Conservation (phyloP, 1,139 yeast genomes). For the Pneumocystis sp. region DNA sequence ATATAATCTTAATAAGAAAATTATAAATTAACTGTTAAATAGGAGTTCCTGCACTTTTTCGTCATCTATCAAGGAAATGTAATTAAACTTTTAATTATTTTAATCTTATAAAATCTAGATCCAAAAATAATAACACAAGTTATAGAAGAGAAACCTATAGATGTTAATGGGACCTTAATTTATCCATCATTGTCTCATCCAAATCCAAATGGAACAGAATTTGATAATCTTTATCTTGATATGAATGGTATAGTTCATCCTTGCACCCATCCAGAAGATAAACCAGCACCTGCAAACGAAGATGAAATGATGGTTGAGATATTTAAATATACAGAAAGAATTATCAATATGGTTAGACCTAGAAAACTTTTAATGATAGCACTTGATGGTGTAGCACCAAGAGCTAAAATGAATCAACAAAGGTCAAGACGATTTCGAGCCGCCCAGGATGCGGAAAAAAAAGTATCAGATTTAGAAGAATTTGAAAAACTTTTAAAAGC, state of each 20-base stretch:
- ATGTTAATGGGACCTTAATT: slow-evolving; percentile 38
- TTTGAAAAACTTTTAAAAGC: slow-evolving; percentile 36
- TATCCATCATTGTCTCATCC: slow-evolving; percentile 60
- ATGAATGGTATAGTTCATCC: slow-evolving; percentile 98
- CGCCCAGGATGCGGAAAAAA: slow-evolving; percentile 74
- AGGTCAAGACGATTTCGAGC: slow-evolving; percentile 93
- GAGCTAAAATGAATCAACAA: slow-evolving; percentile 99
- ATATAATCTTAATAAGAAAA: neutral
- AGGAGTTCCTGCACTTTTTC: slow-evolving; percentile 89
- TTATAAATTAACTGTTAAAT: neutral
- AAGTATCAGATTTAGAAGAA: slow-evolving; percentile 25
- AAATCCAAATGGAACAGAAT: slow-evolving; percentile 80
- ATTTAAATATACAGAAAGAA: slow-evolving; percentile 78
- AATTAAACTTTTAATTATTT: neutral
- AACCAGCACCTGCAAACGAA: slow-evolving; percentile 85
- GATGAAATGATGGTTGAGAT: slow-evolving; percentile 89
- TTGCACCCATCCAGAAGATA: slow-evolving; percentile 90
- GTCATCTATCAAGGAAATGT: slow-evolving; percentile 82
- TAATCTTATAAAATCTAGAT: slow-evolving; percentile 20
- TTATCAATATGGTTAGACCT: slow-evolving; percentile 85
- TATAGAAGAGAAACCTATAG: slow-evolving; percentile 50
- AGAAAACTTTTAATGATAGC: slow-evolving; percentile 81
- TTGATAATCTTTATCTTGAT: slow-evolving; percentile 78
- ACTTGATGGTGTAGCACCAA: slow-evolving; percentile 97
- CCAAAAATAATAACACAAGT: slow-evolving; percentile 91